Evolutionary conservation across 176 grass and related monocot species (phyloP).

Genomic region (Metroxylon sagu): DNA sequence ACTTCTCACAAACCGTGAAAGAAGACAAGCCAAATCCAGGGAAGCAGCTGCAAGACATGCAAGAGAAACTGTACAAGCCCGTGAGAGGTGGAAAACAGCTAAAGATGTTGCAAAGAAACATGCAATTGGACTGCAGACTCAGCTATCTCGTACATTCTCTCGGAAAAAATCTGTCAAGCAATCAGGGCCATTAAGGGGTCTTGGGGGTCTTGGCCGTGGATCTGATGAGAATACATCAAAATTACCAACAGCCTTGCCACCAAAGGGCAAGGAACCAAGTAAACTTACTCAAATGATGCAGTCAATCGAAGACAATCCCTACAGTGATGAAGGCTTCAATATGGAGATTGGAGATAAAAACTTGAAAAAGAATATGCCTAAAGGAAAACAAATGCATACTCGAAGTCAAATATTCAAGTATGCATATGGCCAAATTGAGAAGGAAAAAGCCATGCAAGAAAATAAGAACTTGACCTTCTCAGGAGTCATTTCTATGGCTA

Average conservation of each 20-base stretch:
- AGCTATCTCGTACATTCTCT: constrained; percentile 75
- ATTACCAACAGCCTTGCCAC: constrained; percentile 10
- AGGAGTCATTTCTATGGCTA: constrained; percentile 85
- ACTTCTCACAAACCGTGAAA: constrained; percentile 73
- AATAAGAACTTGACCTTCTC: constrained; percentile 63
- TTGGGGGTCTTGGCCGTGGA: constrained; percentile 1
- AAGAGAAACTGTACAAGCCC: constrained; percentile 54
- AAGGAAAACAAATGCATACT: constrained; percentile 60
- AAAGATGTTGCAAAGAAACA: constrained; percentile 87
- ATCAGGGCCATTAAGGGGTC: constrained; percentile 27
- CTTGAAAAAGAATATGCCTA: constrained; percentile 61
- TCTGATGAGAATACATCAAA: constrained; percentile 12
- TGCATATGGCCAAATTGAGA: constrained; percentile 86
- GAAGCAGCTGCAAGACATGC: constrained; percentile 68
- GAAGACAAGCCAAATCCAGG: constrained; percentile 80
- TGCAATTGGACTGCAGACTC: constrained; percentile 45
- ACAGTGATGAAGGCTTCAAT: constrained; percentile 53
- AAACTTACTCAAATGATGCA: constrained; percentile 62
- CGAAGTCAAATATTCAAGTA: constrained; percentile 92
- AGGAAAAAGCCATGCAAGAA: constrained; percentile 85
- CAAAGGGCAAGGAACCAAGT: constrained; percentile 34
- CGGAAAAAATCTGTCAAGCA: constrained; percentile 44
- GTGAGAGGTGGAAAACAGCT: constrained; percentile 75
- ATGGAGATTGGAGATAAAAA: constrained; percentile 62
- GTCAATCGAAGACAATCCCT: constrained; percentile 55